Base-by-base conservation (phyloP, 345 rosid species). In the Rhodomyrtus tomentosa region DNA sequence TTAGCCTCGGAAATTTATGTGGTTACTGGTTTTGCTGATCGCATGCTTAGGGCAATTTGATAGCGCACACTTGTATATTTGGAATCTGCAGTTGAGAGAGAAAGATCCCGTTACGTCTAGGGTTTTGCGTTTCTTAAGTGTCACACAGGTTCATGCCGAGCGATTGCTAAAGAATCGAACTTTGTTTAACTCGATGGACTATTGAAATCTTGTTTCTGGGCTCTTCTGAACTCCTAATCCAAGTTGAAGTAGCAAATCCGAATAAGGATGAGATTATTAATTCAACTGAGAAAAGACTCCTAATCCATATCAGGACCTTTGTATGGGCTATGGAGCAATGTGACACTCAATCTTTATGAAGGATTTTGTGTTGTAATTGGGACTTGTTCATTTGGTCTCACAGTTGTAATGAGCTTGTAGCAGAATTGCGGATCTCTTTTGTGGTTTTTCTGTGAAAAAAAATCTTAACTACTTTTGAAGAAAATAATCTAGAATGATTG, bases 301-400 rank as follows among this genome's bases (percentile, higher is more conserved):
- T 59, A 0, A 59, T 15, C 40, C 38, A 29, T 6, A 15, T 29
- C 0, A 2, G 9, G 8, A 13, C 36, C 72, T 58, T 27, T 58
- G 36, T 13, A 5, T 14, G 21, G 73, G 73, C 0, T 59, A 29
- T 0, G 21, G 73, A 59, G 73, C 73, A 15, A 29, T 59, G 73
- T 4, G 5, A 29, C 40, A 0, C 40, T 59, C 10, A 0, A 68
- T 68, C 45, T 18, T 68, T 6, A 0, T 68, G 76, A 68, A 32
- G 76, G 3, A 59, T 59, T 14, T 59, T 29, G 73, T 29, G 72
- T 62, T 68, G 45, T 36, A 32, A 32, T 68, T 32, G 0, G 45
- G 76, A 68, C 24, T 36, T 68, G 76, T 68, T 8, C 0, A 68
- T 68, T 68, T 10, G 24, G 25, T 18, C 3, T 68, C 1, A 7